Base-by-base conservation (phyloP, 1,284 basidiomycete species). In the Austroboletus niveus region DNA sequence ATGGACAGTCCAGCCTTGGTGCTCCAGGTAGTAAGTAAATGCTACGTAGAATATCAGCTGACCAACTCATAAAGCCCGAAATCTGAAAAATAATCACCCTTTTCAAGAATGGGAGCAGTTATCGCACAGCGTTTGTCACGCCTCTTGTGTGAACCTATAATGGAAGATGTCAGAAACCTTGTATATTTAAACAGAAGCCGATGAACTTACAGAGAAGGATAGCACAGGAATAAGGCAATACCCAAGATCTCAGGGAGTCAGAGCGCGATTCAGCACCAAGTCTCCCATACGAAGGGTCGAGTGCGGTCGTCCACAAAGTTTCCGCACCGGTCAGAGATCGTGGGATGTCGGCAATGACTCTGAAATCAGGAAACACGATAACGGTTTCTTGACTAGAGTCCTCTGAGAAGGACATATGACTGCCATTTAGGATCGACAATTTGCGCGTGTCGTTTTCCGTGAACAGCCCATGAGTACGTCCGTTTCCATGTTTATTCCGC, bases 311-410 rank as follows among this genome's bases (percentile, higher is more conserved):
- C 79, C 85, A 93, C 35, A 96, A 71, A 20, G 78, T 75, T 53
- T 82, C 72, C 8, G 92, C 93, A 22, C 89, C 89, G 4, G 79
- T 75, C 9, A 64, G 56, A 5, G 84, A 79, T 43, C 81, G 75
- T 31, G 81, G 78, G 15, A 95, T 81, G 47, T 85, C 85, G 5
- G 80, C 77, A 22, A 93, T 79, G 46, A 92, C 76, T 60, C 85
- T 92, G 75, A 87, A 97, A 70, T 98, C 94, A 5, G 94, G 94
- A 62, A 98, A 85, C 2, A 97, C 80, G 45, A 98, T 76, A 15
- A 92, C 86, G 0, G 87, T 89, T 54, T 92, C 85, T 42, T 75
- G 70, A 48, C 81, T 76, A 47, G 78, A 69, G 58, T 87, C 76
- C 35, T 78, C 75, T 38, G 77, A 80, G 43, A 88, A 66, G 11